Evolutionary conservation across 768 basidiomycete species (phyloP), one percentile per base, ranked within the genome.

Genomic region (Lanmaoa rubissima): DNA sequence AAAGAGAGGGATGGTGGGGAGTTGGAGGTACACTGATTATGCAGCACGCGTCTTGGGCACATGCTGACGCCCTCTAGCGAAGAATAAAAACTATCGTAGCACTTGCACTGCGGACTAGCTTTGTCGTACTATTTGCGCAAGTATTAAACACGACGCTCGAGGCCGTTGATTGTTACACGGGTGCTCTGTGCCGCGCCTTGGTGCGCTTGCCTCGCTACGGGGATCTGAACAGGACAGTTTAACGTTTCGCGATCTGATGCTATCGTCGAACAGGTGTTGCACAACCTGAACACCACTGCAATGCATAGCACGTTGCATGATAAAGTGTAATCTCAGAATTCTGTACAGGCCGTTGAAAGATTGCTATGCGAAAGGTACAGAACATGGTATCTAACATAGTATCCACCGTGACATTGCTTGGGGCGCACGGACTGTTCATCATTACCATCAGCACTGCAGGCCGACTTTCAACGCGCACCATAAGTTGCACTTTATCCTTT

Each of bases 1-100:
- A 58, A 49, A 24, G 46, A 17, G 53, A 26, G 11, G 41, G 35
- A 48, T 12, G 31, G 10, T 40, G 40, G 24, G 28, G 17, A 36
- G 35, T 12, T 31, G 34, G 44, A 55, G 39, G 55, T 42, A 48
- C 42, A 28, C 34, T 28, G 44, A 44, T 53, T 53, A 53, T 53
- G 48, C 28, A 42, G 28, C 49, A 50, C n/a, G 41, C 35, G 36
- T 50, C 41, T 35, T 26, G 26, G 24, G 43, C 40, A 55, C 34
- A 41, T 28, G 38, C 8, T 40, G 38, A 32, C 24, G 21, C 38
- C n/a, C 9, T 35, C 21, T 24, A 13, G 21, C 21, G 43, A 34
- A 26, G 44, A 35, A 53, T 26, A 47, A 50, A 48, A 19, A 28
- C 4, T 28, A 35, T 32, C 28, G 38, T 42, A 26, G 16, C 16